phyloP scores from a whole-genome alignment of 441 rosid species.

The Euphorbia celastroides region DNA sequence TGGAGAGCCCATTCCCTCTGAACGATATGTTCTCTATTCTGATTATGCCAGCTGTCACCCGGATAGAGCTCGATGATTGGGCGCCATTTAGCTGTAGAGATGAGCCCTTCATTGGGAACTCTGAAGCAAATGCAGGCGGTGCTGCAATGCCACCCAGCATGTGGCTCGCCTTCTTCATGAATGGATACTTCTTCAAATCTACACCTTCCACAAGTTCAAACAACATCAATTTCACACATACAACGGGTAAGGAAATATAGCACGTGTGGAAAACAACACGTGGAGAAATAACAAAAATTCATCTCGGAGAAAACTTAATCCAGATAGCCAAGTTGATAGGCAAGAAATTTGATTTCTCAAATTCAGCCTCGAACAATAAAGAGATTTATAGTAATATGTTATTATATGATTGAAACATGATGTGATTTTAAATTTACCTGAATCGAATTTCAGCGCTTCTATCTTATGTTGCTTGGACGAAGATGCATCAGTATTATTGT shows the following conservation, averaged over 20 bases:
- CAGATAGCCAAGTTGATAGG: no score
- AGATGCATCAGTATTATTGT: conserved; percentile 42
- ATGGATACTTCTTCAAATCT: conserved; percentile 63
- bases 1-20: conserved; percentile 44
- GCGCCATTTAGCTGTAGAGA: conserved; percentile 51
- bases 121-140: conserved; percentile 80
- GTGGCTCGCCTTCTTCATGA: conserved; percentile 62
- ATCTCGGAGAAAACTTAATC: no score
- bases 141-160: conserved; percentile 72
- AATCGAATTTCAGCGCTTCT: conserved; percentile 33
- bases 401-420: neutral
- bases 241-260: neutral
- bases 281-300: no score
- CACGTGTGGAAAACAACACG: neutral
- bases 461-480: conserved; percentile 53
- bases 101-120: conserved; percentile 72
- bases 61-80: conserved; percentile 75
- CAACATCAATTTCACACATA: conserved; percentile 7
- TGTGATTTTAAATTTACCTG: conserved; percentile 38
- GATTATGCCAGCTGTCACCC: conserved; percentile 85
- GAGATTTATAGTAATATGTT: no score
- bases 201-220: conserved; percentile 17
- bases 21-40: conserved; percentile 52
- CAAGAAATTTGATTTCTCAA: no score
- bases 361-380: no score